phyloP scores from a whole-genome alignment of 1,284 basidiomycete genomes.

The Takashimella tepidaria region DNA sequence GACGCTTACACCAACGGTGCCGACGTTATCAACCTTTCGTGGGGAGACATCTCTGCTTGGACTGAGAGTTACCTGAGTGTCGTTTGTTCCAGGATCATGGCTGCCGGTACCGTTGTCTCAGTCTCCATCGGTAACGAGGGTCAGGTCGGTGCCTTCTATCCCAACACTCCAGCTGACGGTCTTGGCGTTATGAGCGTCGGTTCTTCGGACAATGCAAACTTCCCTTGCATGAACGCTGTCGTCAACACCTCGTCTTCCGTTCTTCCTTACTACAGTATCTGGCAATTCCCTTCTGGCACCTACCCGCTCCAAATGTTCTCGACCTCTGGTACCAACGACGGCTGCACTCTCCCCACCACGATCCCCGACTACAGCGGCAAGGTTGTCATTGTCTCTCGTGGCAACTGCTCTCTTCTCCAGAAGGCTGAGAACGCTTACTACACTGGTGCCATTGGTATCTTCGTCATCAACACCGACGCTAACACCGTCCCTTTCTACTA shows the following conservation, averaged over 20 bases:
- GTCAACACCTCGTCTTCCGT: conserved; percentile 33
- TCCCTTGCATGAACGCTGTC: conserved; percentile 34
- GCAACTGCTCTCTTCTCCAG: conserved; percentile 23
- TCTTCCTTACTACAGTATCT: conserved; percentile 35
- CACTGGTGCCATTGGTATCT: conserved; percentile 23
- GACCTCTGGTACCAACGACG: conserved; percentile 32
- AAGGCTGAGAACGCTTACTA: conserved; percentile 24
- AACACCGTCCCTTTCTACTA: conserved; percentile 18
- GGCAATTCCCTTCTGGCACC: conserved; percentile 24
- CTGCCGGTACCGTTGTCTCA: conserved; percentile 53
- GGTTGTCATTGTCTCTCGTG: conserved; percentile 40
- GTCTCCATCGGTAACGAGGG: conserved; percentile 47
- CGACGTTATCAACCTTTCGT: conserved; percentile 57
- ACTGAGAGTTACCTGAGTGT: conserved; percentile 54
- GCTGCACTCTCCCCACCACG: conserved; percentile 33
- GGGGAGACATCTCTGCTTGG: conserved; percentile 56
- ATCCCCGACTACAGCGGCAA: conserved; percentile 30
- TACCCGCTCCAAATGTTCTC: conserved; percentile 28
- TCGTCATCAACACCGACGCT: conserved; percentile 23
- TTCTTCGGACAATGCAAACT: conserved; percentile 39
- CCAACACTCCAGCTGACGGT: conserved; percentile 45
- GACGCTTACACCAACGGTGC: conserved; percentile 51
- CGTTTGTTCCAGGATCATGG: conserved; percentile 56
- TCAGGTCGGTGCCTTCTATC: conserved; percentile 46
- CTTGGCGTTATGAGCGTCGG: conserved; percentile 40